These are phyloP conservation scores for Candida tetrigidarum DNA, from an alignment of 1,139 yeast genomes.

Conservation along the genomic window DNA sequence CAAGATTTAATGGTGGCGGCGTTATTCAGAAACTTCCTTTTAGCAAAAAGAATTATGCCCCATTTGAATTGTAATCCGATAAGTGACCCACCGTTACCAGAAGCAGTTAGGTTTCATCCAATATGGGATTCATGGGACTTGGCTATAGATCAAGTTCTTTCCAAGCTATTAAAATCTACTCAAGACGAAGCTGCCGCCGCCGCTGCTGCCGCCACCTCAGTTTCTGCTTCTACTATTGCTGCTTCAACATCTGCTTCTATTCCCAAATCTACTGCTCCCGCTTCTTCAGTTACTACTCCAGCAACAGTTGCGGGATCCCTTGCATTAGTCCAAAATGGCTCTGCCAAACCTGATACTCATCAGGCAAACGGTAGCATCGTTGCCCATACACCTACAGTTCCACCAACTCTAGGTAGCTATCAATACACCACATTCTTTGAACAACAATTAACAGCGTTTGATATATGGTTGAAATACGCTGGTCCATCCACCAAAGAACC, in stretches of 20 bases:
- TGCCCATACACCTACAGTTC: constrained; percentile 25
- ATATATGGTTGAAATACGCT: constrained; percentile 87
- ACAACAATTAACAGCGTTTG: constrained; percentile 95
- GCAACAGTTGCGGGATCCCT: constrained; percentile 3
- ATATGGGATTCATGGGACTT: constrained; percentile 99
- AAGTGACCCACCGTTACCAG: constrained; percentile 93
- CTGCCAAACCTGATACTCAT: neutral
- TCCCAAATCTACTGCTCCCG: no score
- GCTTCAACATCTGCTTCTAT: constrained; percentile 7
- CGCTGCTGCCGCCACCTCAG: neutral
- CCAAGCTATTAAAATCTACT: constrained; percentile 57
- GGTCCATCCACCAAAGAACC: constrained; percentile 85
- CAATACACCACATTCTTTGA: constrained; percentile 95
- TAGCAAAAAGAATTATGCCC: constrained; percentile 95
- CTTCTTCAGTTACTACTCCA: constrained; percentile 15
- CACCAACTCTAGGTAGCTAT: constrained; percentile 48
- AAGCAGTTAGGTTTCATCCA: constrained; percentile 75
- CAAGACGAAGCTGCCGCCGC: constrained; percentile 15
- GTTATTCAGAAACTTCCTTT: constrained; percentile 83
- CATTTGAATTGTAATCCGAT: constrained; percentile 93
- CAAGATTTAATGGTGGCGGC: constrained; percentile 99
- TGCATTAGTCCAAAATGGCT: constrained; percentile 5
- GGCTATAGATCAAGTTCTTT: constrained; percentile 92
- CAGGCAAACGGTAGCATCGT: constrained; percentile 15
- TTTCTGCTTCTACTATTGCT: neutral